A percentile compares a stretch with the other conserved stretches of the same genome.
These are phyloP conservation scores for Tuber brumale DNA, from an alignment of 495 filamentous ascomycete genomes.

Conservation along the genomic window DNA sequence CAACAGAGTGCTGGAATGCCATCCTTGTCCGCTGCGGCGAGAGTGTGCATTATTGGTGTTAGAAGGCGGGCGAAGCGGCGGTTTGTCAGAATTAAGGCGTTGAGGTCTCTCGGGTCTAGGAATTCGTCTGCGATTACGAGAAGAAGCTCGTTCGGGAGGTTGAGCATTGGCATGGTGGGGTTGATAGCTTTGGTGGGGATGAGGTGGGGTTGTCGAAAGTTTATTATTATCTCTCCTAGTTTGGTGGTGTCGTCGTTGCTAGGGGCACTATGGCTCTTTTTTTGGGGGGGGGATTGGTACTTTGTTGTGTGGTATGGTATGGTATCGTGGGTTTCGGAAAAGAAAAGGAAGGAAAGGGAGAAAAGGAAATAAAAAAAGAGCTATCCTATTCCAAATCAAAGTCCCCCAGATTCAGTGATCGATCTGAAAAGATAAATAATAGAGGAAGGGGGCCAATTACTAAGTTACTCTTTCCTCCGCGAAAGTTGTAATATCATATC, in stretches of 20 bases:
- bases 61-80: slow-evolving; percentile 14
- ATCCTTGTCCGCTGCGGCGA: slow-evolving; percentile 8
- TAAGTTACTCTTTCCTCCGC: background rate
- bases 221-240: slow-evolving; percentile 5
- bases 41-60: slow-evolving; percentile 8
- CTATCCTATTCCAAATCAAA: slow-evolving; percentile 1
- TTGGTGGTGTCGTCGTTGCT: slow-evolving; percentile 3
- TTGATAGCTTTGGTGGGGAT: background rate
- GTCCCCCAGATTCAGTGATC: background rate
- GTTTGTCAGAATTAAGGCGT: slow-evolving; percentile 15
- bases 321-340: background rate
- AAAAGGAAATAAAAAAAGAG: background rate
- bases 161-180: slow-evolving; percentile 17
- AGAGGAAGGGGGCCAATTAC: background rate
- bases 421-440: background rate
- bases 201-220: background rate
- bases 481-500: background rate
- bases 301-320: background rate
- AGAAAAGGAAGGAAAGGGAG: background rate
- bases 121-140: slow-evolving; percentile 16
- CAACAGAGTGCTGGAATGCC: slow-evolving; percentile 10
- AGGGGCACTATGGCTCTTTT: background rate
- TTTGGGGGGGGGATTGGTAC: background rate
- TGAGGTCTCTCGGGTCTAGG: slow-evolving; percentile 9
- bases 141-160: slow-evolving; percentile 27